phyloP scores from a whole-genome alignment of 176 grass and related monocot species.

The Ensete ventricosum region DNA sequence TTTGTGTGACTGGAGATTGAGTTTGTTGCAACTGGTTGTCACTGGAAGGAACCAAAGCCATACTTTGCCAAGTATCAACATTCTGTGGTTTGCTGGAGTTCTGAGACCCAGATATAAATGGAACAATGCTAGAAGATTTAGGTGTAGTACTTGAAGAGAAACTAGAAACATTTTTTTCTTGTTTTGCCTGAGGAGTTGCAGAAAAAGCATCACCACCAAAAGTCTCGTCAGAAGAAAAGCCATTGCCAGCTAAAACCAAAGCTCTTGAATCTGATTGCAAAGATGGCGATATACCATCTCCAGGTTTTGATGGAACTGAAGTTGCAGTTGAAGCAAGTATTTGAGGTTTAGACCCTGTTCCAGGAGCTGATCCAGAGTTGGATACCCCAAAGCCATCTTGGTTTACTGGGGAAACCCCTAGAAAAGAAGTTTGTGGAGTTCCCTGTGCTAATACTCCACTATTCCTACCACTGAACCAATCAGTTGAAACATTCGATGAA shows the following conservation, averaged over 20 bases:
- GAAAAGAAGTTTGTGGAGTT: slow-evolving; percentile 42
- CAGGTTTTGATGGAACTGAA: slow-evolving; percentile 19
- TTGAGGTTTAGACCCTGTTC: slow-evolving; percentile 25
- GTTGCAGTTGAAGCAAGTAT: slow-evolving; percentile 9
- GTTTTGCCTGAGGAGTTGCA: slow-evolving; percentile 33
- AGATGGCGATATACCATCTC: slow-evolving; percentile 33
- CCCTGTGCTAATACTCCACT: slow-evolving; percentile 39
- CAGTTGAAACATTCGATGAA: slow-evolving; percentile 51
- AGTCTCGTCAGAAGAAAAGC: slow-evolving; percentile 41
- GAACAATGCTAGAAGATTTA: slow-evolving; percentile 27
- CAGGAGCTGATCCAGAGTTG: slow-evolving; percentile 29
- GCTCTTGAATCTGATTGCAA: slow-evolving; percentile 48
- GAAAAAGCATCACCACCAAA: slow-evolving; percentile 41
- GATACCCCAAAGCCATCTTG: slow-evolving; percentile 36
- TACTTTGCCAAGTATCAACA: slow-evolving; percentile 30
- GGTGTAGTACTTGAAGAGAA: slow-evolving; percentile 30
- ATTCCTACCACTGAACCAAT: slow-evolving; percentile 74
- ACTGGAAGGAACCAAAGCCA: slow-evolving; percentile 29
- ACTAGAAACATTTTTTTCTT: slow-evolving; percentile 32
- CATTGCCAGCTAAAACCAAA: slow-evolving; percentile 51
- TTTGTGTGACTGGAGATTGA: slow-evolving; percentile 34
- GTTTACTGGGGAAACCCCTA: slow-evolving; percentile 34
- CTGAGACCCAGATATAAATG: slow-evolving; percentile 32
- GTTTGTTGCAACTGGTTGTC: slow-evolving; percentile 31
- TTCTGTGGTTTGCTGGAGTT: slow-evolving; percentile 39